Conservation (phyloP, 306 rosid genomes). For the Medicago arabica region DNA sequence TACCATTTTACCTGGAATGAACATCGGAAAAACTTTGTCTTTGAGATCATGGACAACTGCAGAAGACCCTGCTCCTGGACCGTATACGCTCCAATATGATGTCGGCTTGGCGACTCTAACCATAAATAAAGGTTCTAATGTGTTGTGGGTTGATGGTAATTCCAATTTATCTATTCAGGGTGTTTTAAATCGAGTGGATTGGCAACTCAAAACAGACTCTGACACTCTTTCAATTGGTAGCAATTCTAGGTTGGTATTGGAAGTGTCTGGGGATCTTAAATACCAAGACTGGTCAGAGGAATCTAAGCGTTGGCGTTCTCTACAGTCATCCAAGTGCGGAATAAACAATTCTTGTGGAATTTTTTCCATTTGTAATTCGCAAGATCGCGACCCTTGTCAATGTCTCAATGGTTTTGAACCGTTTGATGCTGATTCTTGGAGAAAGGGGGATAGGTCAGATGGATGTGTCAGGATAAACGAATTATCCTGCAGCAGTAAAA, state of each 20-base stretch:
- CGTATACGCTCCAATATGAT: conserved; percentile 21
- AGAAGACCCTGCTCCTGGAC: conserved; percentile 25
- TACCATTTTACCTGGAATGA: not conserved
- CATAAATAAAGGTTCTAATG: not conserved
- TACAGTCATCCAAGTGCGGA: not conserved
- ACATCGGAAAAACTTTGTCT: too few relatives aligned
- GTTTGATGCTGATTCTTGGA: conserved; percentile 9
- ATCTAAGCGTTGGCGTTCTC: not conserved
- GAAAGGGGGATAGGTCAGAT: not conserved
- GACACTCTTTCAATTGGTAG: too few relatives aligned
- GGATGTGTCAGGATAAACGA: conserved; percentile 31
- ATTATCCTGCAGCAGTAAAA: not conserved
- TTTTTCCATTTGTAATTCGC: conserved; percentile 35
- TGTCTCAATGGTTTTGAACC: conserved; percentile 28
- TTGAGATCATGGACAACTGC: conserved; percentile 18
- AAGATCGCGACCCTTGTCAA: not conserved
- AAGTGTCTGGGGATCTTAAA: conserved; percentile 43
- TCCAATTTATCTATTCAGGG: not conserved
- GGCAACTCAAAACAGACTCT: not conserved
- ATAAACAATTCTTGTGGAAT: conserved; percentile 17
- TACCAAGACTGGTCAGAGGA: not conserved
- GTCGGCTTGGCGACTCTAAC: not conserved
- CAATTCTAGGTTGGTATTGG: conserved; percentile 25
- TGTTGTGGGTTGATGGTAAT: conserved; percentile 11
- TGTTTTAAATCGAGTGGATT: not conserved